Base-by-base conservation (phyloP, 352 stramenopile genomes). In the Globisporangium takayamanum region DNA sequence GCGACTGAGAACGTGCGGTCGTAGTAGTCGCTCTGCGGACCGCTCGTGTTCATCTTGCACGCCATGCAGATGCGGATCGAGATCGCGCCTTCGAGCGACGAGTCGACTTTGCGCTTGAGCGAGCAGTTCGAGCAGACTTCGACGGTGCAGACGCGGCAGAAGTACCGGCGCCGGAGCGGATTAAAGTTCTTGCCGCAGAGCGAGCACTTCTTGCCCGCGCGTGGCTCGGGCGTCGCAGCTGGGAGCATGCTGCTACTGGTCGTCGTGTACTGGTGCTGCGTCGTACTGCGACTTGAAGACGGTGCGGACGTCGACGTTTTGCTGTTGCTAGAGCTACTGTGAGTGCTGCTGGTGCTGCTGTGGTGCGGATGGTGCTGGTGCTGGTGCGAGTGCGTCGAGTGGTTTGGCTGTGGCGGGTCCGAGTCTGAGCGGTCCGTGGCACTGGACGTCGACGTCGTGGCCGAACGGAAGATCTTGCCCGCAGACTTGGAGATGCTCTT, bases 121-220 rank as follows among this genome's bases (percentile, higher is more conserved):
- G 78, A 86, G 71, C 84, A 94, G 55, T 85, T 78, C 28, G 72
- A 78, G 67, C 82, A 92, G 18, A 92, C 69, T 22, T 87, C 70
- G 25, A 64, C 67, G 7, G 69, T 73, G 46, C 82, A 94, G 57
- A 76, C 65, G 33, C 79, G 77, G 65, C 84, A 92, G 51, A 81
- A 72, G 69, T 91, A 85, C 8, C 83, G 80, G 28, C 84, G 70
- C 12, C 80, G 80, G 57, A 94, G 63, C 33, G 80, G 78, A 57
- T 90, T 92, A 61, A 94, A 94, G 57, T 71, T 85, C 71, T 92
- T 94, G 56, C 74, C 76, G 61, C 82, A 94, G 3, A 88, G 69
- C 0, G 77, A 73, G 62, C 84, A 92, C 63, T 89, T 87, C 51
- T 84, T 88, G 25, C 57, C 51, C 26, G 25, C 42, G 20, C 57